A percentile compares a stretch with the other conserved stretches of the same genome.
phyloP scores from a whole-genome alignment of 139 green algal genomes.

The Pedinophyceae sp. region DNA sequence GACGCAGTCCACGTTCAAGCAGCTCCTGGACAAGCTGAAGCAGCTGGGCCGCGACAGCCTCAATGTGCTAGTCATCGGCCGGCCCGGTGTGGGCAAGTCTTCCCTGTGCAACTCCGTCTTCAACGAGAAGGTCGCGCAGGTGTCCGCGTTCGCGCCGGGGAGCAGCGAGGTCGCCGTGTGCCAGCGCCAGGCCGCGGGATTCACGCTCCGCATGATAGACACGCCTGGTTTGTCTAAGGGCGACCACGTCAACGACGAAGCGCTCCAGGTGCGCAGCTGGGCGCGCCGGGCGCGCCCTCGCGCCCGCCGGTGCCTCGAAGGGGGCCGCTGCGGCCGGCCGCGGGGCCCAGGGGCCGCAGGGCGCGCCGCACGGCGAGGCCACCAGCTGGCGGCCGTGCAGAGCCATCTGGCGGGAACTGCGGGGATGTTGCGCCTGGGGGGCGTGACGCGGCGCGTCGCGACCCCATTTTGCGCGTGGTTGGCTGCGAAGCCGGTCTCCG shows the following conservation, averaged over 20 bases:
- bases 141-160: slow-evolving; percentile 35
- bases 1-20: neutral
- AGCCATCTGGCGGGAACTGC: too few relatives aligned
- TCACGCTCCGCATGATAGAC: slow-evolving; percentile 52
- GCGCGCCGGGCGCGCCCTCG: slow-evolving; percentile 1
- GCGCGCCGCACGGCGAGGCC: too few relatives aligned
- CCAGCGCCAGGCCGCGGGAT: slow-evolving; percentile 28
- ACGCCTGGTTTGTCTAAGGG: slow-evolving; percentile 49
- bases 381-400: too few relatives aligned
- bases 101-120: slow-evolving; percentile 49
- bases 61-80: neutral
- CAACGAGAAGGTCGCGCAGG: slow-evolving; percentile 26
- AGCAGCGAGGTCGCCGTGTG: slow-evolving; percentile 24
- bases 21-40: neutral
- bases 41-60: neutral
- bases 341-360: too few relatives aligned
- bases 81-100: slow-evolving; percentile 46
- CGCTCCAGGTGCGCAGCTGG: neutral
- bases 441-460: too few relatives aligned
- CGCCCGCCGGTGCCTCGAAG: slow-evolving; percentile 1
- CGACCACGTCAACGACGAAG: slow-evolving; percentile 25
- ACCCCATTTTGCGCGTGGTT: too few relatives aligned
- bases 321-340: too few relatives aligned
- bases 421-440: too few relatives aligned
- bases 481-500: too few relatives aligned